Percentiles rank a stretch among this genome's conserved stretches.
These are phyloP conservation scores for Cubamyces lactineus DNA, from an alignment of 768 basidiomycete species.

Conservation along the genomic window DNA sequence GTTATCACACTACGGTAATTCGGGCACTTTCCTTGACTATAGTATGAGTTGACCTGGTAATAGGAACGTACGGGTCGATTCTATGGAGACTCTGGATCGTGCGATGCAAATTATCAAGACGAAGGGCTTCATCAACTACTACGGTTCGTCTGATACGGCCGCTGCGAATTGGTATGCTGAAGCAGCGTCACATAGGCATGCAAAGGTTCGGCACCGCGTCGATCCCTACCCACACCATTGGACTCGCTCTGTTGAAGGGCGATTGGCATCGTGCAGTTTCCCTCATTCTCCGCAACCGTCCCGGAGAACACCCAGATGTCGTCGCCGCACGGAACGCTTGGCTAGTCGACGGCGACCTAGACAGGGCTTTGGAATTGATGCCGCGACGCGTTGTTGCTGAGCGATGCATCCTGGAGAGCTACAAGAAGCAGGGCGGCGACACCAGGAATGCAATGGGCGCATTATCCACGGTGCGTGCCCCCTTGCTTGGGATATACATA, in stretches of 20 bases:
- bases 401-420: slow-evolving; percentile 88
- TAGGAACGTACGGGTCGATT: slow-evolving; percentile 86
- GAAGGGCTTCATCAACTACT: slow-evolving; percentile 97
- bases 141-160: slow-evolving; percentile 54
- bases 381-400: slow-evolving; percentile 94
- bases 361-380: slow-evolving; percentile 82
- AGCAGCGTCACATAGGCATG: slow-evolving; percentile 67
- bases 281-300: slow-evolving; percentile 77
- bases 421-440: slow-evolving; percentile 77
- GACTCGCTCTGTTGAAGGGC: slow-evolving; percentile 83
- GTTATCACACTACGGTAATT: slow-evolving; percentile 88
- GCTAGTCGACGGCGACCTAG: slow-evolving; percentile 81
- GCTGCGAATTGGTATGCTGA: neutral
- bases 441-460: slow-evolving; percentile 87
- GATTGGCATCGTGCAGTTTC: slow-evolving; percentile 90
- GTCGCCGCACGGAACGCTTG: slow-evolving; percentile 82
- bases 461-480: slow-evolving; percentile 69
- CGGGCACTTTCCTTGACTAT: slow-evolving; percentile 2
- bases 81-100: slow-evolving; percentile 69
- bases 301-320: slow-evolving; percentile 94
- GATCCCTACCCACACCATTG: slow-evolving; percentile 93
- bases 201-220: slow-evolving; percentile 98
- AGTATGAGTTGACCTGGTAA: slow-evolving; percentile 11
- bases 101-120: slow-evolving; percentile 78
- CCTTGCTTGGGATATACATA: neutral